A percentile compares a stretch with the other conserved stretches of the same genome.
These are phyloP conservation scores for Podosphaera leucotricha DNA, from an alignment of 2,329 filamentous ascomycete species.

Conservation along the genomic window DNA sequence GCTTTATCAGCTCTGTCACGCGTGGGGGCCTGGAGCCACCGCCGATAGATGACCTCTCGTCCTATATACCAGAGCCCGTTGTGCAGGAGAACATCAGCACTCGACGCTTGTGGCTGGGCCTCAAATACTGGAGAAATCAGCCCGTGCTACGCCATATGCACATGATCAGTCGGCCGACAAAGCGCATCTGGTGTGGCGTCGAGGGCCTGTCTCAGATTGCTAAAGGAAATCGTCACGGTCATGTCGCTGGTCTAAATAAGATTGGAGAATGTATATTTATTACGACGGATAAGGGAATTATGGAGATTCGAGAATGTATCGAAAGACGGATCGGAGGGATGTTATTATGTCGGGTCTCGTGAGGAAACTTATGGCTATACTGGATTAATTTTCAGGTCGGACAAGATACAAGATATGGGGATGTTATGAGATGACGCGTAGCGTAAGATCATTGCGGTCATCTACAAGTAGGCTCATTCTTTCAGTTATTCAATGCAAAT, in stretches of 20 bases:
- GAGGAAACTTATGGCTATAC: not conserved
- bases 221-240: slow-evolving; percentile 30
- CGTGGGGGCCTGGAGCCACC: slow-evolving; percentile 36
- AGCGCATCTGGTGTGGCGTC: slow-evolving; percentile 37
- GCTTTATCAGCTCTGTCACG: slow-evolving; percentile 44
- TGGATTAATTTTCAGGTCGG: not conserved
- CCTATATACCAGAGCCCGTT: slow-evolving; percentile 24
- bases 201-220: slow-evolving; percentile 31
- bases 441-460: not conserved
- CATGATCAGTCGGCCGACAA: slow-evolving; percentile 43
- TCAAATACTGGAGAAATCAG: slow-evolving; percentile 53
- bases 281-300: slow-evolving; percentile 39
- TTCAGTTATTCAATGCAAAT: no score
- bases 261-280: slow-evolving; percentile 48
- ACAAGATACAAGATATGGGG: not conserved
- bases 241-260: slow-evolving; percentile 38
- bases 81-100: slow-evolving; percentile 35
- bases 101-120: slow-evolving; percentile 42
- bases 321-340: slow-evolving; percentile 45
- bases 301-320: slow-evolving; percentile 47
- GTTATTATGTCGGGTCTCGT: slow-evolving; percentile 34
- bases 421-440: not conserved
- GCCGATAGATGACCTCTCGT: slow-evolving; percentile 22
- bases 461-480: no score
- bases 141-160: slow-evolving; percentile 40